phyloP scores from a whole-genome alignment of 345 rosid species.

The Garcia nutans region DNA sequence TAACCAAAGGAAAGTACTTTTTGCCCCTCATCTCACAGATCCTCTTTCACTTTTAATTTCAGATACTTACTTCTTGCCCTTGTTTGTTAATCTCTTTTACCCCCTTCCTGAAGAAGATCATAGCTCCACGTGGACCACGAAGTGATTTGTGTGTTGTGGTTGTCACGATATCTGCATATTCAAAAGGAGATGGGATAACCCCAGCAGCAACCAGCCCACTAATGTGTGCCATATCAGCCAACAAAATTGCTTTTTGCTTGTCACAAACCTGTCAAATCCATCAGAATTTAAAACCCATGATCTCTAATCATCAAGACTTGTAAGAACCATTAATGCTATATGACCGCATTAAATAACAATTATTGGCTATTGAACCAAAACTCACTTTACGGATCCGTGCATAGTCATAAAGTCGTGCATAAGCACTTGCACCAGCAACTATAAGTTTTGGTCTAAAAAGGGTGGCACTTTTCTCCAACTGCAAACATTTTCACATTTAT shows the following conservation, averaged over 20 bases:
- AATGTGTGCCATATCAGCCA: slow-evolving; percentile 99
- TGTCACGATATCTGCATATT: slow-evolving; percentile 93
- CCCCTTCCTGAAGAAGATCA: slow-evolving; percentile 97
- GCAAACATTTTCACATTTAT: slow-evolving; percentile 18
- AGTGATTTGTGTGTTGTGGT: slow-evolving; percentile 99
- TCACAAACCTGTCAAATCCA: slow-evolving; percentile 67
- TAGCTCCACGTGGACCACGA: slow-evolving; percentile 99
- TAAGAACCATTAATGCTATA: neutral
- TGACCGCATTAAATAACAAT: neutral
- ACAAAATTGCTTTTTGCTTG: slow-evolving; percentile 89
- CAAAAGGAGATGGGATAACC: slow-evolving; percentile 98
- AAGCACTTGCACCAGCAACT: slow-evolving; percentile 98
- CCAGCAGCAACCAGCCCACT: slow-evolving; percentile 96
- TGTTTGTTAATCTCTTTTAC: slow-evolving; percentile 89
- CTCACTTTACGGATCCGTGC: slow-evolving; percentile 85
- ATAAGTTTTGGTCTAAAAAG: slow-evolving; percentile 94
- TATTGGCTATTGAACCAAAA: neutral
- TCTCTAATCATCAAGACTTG: neutral
- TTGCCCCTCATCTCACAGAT: neutral
- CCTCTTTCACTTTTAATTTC: neutral
- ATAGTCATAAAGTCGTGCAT: slow-evolving; percentile 93
- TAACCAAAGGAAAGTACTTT: neutral
- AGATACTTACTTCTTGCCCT: slow-evolving; percentile 70
- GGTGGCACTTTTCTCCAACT: slow-evolving; percentile 95
- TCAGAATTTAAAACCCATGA: slow-evolving; percentile 13